A percentile compares a stretch with the other conserved stretches of the same genome.
Conservation (phyloP, 495 filamentous ascomycete genomes). For the Tuber indicum region DNA sequence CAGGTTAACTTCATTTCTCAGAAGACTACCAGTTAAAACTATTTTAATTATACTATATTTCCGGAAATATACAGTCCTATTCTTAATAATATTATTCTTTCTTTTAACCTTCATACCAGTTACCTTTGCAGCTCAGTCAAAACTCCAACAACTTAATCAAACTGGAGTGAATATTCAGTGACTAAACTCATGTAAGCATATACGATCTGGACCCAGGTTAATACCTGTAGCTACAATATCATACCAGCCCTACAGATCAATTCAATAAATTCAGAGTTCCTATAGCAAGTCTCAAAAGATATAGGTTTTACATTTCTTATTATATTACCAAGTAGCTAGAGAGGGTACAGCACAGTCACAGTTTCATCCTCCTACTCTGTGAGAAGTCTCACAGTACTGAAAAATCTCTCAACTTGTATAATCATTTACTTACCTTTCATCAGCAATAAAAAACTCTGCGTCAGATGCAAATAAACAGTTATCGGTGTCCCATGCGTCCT, state of each 20-base stretch:
- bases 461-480: too few relatives aligned
- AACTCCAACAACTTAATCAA: background rate
- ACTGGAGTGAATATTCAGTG: background rate
- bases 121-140: background rate
- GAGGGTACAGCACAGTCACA: too few relatives aligned
- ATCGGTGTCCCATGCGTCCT: too few relatives aligned
- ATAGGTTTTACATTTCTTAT: background rate
- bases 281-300: background rate
- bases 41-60: background rate
- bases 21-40: background rate
- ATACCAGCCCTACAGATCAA: background rate
- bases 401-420: too few relatives aligned
- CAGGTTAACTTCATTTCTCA: background rate
- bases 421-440: too few relatives aligned
- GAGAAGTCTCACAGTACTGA: too few relatives aligned
- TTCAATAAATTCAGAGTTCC: background rate
- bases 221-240: background rate
- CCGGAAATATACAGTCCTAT: background rate
- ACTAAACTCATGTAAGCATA: background rate
- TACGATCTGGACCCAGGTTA: background rate
- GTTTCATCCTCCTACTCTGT: too few relatives aligned
- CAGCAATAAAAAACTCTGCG: too few relatives aligned
- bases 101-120: background rate
- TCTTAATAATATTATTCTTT: background rate
- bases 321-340: background rate